Percentiles rank a stretch among this genome's conserved stretches.
Evolutionary conservation across 1,284 basidiomycete species (phyloP).

Genomic region (Waitea zeae): DNA sequence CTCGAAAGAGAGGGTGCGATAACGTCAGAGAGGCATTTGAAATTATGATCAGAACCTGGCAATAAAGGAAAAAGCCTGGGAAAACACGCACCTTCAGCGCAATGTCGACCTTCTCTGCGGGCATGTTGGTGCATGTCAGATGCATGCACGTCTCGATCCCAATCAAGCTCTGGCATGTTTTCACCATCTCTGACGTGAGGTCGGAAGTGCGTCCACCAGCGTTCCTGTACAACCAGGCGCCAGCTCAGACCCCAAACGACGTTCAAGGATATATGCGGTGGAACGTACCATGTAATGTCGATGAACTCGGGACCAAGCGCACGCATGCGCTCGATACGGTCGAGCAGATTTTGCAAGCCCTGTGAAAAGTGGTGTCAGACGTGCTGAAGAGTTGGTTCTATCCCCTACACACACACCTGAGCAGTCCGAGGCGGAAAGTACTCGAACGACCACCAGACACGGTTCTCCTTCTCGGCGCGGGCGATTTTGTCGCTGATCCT

Average conservation of each 20-base stretch:
- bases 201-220: slow-evolving; percentile 91
- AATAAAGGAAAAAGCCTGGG: background rate
- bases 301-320: slow-evolving; percentile 60
- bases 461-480: slow-evolving; percentile 17
- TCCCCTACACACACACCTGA: slow-evolving; percentile 34
- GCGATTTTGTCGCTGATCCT: slow-evolving; percentile 53
- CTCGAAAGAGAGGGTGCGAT: slow-evolving; percentile 10
- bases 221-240: too few species aligned
- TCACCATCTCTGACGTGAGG: slow-evolving; percentile 73
- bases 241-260: too few species aligned
- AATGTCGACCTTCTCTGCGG: slow-evolving; percentile 72
- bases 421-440: slow-evolving; percentile 94
- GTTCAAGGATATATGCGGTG: too few species aligned
- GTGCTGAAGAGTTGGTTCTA: too few species aligned
- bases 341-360: slow-evolving; percentile 76
- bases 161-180: slow-evolving; percentile 52
- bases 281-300: slow-evolving; percentile 89
- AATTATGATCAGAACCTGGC: slow-evolving; percentile 25
- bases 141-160: slow-evolving; percentile 80
- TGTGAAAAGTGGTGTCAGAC: too few species aligned
- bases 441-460: slow-evolving; percentile 77
- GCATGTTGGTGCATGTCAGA: slow-evolving; percentile 98
- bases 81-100: slow-evolving; percentile 48
- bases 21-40: slow-evolving; percentile 81
- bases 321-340: slow-evolving; percentile 63